Conservation (phyloP, 2,329 filamentous ascomycete species). For the Xylariomycetidae sp. region DNA sequence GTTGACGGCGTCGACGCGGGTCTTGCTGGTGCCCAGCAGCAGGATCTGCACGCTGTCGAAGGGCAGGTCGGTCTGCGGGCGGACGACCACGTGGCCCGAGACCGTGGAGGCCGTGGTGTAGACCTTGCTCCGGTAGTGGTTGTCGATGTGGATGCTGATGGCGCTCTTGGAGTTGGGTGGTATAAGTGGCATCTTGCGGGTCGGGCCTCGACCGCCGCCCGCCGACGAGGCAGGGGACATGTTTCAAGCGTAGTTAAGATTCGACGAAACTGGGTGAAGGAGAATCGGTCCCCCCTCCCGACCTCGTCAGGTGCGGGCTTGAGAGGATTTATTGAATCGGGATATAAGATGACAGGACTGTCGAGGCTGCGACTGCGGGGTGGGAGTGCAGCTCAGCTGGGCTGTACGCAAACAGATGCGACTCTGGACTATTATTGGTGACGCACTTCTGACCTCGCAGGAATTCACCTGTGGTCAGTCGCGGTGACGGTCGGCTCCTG, state of each 20-base stretch:
- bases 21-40: slow-evolving; percentile 44
- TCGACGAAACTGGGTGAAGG: neutral
- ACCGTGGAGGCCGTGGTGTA: slow-evolving; percentile 51
- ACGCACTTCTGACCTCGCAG: too few species aligned
- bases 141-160: slow-evolving; percentile 44
- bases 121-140: slow-evolving; percentile 48
- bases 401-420: too few species aligned
- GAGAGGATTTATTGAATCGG: neutral
- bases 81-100: slow-evolving; percentile 42
- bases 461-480: too few species aligned
- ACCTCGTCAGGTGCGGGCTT: too few species aligned
- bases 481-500: too few species aligned
- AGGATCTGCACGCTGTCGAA: slow-evolving; percentile 49
- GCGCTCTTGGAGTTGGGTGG: slow-evolving; percentile 31
- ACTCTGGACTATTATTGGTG: too few species aligned
- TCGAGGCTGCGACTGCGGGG: neutral
- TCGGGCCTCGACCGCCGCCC: slow-evolving; percentile 9
- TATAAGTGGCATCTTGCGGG: slow-evolving; percentile 13
- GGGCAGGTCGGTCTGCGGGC: slow-evolving; percentile 35
- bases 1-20: slow-evolving; percentile 45
- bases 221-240: slow-evolving; percentile 13
- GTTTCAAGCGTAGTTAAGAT: neutral
- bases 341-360: too few species aligned
- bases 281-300: neutral
- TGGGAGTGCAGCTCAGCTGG: neutral